A percentile compares a stretch with the other conserved stretches of the same genome.
Conservation (phyloP, 305 asterid genomes). For the Plantago coronopus region DNA sequence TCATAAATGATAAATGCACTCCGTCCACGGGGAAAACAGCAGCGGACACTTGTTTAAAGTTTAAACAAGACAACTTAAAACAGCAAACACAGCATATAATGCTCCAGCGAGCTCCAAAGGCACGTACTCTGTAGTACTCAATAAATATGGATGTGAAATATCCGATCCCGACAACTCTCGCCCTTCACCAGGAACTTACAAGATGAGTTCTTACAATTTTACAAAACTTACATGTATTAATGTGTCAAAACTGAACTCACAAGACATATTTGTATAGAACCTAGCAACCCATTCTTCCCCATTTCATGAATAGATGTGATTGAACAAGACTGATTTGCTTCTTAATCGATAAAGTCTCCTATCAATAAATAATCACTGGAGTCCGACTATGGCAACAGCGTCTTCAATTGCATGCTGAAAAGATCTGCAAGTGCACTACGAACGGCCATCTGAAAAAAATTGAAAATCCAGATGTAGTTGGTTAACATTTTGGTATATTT, state of each 20-base stretch:
- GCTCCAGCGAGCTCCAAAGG: no score
- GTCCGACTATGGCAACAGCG: constrained; percentile 38
- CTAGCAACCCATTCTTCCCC: not conserved
- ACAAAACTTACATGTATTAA: not conserved
- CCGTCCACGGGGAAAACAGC: no score
- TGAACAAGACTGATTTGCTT: constrained; percentile 6
- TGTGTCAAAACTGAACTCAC: not conserved
- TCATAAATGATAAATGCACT: no score
- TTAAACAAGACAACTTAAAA: no score
- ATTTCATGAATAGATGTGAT: constrained; percentile 2
- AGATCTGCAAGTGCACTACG: constrained; percentile 87
- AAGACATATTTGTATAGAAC: not conserved
- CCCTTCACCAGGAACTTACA: not conserved
- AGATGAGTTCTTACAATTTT: not conserved
- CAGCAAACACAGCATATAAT: no score
- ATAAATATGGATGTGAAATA: not conserved
- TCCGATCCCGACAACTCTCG: constrained; percentile 7
- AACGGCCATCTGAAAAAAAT: constrained; percentile 75
- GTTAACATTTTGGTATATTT: not conserved
- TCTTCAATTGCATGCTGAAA: constrained; percentile 64
- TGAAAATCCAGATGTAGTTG: not conserved
- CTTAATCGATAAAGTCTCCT: constrained; percentile 1
- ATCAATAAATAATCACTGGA: constrained; percentile 3
- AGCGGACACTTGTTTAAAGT: no score
- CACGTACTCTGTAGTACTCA: not conserved